Conservation (phyloP, 2,329 filamentous ascomycete species). For the Fusarium foetens region DNA sequence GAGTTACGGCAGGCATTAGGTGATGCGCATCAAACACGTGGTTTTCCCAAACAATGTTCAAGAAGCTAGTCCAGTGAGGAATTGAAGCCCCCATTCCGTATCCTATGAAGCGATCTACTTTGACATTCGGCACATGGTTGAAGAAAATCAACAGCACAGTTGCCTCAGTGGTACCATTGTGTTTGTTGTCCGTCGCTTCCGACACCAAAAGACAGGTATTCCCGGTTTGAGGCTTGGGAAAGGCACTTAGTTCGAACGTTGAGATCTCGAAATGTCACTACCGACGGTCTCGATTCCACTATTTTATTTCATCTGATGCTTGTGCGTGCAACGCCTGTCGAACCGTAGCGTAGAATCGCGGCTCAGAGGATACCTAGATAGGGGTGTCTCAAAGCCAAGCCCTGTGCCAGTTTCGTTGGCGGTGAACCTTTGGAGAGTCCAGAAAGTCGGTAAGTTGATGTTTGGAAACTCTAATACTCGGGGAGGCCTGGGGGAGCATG, state of each 20-base stretch:
- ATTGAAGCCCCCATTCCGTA: background rate
- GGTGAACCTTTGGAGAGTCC: slow-evolving; percentile 23
- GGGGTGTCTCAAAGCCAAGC: slow-evolving; percentile 8
- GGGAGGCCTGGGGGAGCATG: slow-evolving; percentile 10
- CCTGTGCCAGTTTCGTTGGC: slow-evolving; percentile 34
- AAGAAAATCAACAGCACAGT: background rate
- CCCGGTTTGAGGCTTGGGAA: slow-evolving; percentile 1
- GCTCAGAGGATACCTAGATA: background rate
- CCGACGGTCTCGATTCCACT: slow-evolving; percentile 23
- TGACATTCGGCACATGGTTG: background rate
- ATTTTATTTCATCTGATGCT: slow-evolving; percentile 3
- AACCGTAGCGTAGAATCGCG: background rate
- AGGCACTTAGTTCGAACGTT: slow-evolving; percentile 19
- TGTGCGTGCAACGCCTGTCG: slow-evolving; percentile 10
- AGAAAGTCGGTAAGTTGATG: slow-evolving; percentile 39
- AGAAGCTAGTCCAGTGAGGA: background rate
- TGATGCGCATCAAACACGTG: background rate
- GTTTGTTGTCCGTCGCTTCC: slow-evolving; percentile 1
- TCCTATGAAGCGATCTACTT: background rate
- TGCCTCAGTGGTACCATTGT: background rate
- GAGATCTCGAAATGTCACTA: slow-evolving; percentile 13
- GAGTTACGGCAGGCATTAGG: background rate
- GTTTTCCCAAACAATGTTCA: slow-evolving; percentile 10
- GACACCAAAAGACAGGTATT: background rate
- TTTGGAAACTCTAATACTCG: slow-evolving; percentile 30